phyloP scores from a whole-genome alignment of 2,329 filamentous ascomycete genomes.

The Colletotrichum sp. region DNA sequence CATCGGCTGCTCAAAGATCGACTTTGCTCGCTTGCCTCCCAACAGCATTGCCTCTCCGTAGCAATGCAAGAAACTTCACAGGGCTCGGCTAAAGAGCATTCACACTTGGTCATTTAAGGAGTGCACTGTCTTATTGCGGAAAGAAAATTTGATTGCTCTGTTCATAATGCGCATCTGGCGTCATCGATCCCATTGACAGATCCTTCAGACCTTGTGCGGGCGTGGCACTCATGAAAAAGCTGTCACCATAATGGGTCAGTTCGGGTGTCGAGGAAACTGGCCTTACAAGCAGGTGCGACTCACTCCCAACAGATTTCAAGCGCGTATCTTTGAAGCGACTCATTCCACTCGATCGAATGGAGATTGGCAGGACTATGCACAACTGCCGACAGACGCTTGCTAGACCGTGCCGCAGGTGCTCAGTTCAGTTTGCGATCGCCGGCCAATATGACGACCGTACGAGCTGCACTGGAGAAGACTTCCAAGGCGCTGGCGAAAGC shows the following conservation, averaged over 20 bases:
- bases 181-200: neutral
- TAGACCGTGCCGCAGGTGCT: neutral
- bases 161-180: neutral
- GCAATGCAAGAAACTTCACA: neutral
- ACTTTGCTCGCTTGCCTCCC: neutral
- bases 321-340: neutral
- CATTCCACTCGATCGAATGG: neutral
- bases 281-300: neutral
- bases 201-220: neutral
- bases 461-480: neutral
- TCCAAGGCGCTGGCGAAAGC: neutral
- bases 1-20: neutral
- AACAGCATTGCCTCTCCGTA: neutral
- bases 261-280: neutral
- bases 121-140: neutral
- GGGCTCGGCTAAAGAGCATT: neutral
- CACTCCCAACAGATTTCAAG: neutral
- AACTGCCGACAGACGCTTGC: neutral
- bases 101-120: neutral
- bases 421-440: neutral
- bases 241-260: neutral
- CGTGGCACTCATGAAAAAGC: neutral
- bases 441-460: neutral
- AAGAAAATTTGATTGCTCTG: neutral
- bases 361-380: neutral